A percentile compares a stretch with the other conserved stretches of the same genome.
Conservation (phyloP, 768 basidiomycete genomes). For the Lactarius deliciosus region DNA sequence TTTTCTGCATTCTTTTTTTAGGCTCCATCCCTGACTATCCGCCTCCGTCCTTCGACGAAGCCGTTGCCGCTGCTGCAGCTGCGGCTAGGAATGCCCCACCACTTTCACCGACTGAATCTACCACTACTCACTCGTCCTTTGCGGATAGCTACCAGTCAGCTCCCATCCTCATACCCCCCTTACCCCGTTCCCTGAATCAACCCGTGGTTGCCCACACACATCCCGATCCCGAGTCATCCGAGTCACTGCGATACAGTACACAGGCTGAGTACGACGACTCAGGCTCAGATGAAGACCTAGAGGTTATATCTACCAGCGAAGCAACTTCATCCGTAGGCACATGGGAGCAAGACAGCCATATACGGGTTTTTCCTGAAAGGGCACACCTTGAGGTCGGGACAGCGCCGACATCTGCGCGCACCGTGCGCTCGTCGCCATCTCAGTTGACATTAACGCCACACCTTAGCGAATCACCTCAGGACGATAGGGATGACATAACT, state of each 20-base stretch:
- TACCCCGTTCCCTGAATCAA: constrained; percentile 21
- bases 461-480: constrained; percentile 9
- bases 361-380: constrained; percentile 5
- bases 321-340: constrained; percentile 14
- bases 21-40: constrained; percentile 56
- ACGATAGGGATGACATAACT: constrained; percentile 20
- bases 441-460: constrained; percentile 25
- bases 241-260: constrained; percentile 28
- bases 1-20: constrained; percentile 16
- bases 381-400: constrained; percentile 2
- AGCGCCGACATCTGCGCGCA: constrained; percentile 6
- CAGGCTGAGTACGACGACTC: constrained; percentile 30
- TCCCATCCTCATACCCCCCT: constrained; percentile 28
- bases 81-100: constrained; percentile 19
- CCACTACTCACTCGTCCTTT: constrained; percentile 20
- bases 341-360: constrained; percentile 23
- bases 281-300: constrained; percentile 27
- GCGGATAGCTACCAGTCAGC: constrained; percentile 19
- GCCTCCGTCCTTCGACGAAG: constrained; percentile 76
- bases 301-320: constrained; percentile 28
- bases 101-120: constrained; percentile 19
- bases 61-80: constrained; percentile 37
- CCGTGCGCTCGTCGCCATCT: constrained; percentile 25
- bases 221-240: constrained; percentile 14
- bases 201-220: constrained; percentile 18